Conservation (phyloP, 1,284 basidiomycete genomes). For the Lignosus rhinocerotis region DNA sequence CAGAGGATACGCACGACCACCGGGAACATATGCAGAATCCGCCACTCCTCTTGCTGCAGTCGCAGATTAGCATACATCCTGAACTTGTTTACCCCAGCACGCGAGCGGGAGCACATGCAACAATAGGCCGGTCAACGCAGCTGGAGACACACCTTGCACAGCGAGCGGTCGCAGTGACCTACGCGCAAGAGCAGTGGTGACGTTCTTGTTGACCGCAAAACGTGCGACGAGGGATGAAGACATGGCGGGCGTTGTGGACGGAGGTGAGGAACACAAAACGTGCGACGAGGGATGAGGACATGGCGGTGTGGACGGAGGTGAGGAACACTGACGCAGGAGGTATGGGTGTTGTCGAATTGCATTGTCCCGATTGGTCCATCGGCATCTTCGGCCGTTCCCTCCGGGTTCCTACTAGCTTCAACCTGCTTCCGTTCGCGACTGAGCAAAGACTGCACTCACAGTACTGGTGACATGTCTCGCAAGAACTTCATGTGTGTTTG, state of each 20-base stretch:
- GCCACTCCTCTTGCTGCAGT: constrained; percentile 28
- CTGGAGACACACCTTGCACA: constrained; percentile 31
- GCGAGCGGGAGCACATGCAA: not conserved
- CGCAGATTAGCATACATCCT: not conserved
- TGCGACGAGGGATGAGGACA: constrained; percentile 53
- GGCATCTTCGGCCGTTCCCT: constrained; percentile 21
- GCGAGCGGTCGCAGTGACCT: constrained; percentile 38
- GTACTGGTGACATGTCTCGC: too few relatives aligned
- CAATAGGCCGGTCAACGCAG: constrained; percentile 19
- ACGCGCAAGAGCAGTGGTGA: constrained; percentile 42
- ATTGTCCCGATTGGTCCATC: constrained; percentile 21
- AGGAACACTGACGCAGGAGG: not conserved
- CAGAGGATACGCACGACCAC: constrained; percentile 60
- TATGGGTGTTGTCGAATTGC: constrained; percentile 16
- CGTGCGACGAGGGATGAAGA: constrained; percentile 51
- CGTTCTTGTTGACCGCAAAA: constrained; percentile 47
- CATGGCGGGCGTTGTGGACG: constrained; percentile 42
- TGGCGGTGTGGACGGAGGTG: constrained; percentile 34
- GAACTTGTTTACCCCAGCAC: not conserved
- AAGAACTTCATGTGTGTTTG: too few relatives aligned
- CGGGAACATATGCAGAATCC: constrained; percentile 55
- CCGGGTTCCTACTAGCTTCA: too few relatives aligned
- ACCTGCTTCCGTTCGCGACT: too few relatives aligned
- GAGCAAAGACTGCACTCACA: too few relatives aligned
- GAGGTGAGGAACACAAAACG: constrained; percentile 36